Base-by-base conservation (phyloP, 2,329 filamentous ascomycete species). In the Daldinia sp. region DNA sequence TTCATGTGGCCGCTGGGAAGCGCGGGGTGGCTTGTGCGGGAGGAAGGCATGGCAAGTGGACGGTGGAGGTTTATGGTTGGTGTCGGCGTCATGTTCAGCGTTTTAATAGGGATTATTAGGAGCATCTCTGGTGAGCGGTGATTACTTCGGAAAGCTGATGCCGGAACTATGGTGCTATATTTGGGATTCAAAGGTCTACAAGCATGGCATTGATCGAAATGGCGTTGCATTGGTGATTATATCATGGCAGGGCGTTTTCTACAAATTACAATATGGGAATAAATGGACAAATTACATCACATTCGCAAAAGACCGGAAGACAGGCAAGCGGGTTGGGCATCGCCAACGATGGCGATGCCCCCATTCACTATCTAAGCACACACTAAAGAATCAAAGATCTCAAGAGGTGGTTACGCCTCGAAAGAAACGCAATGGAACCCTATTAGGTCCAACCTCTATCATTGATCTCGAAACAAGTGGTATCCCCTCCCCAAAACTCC, bases 1-100 rank as follows among this genome's bases (percentile, higher is more conserved):
- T 99, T 98, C 83, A 92, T 99, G 79, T 98, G 95, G 89, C 96
- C 96, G 3, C 80, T 98, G 9, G 95, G 93, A 0, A 94, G 93
- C 75, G 83, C 95, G 63, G 89, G 91, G 59, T 98, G 94, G 93
- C 83, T 97, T 56, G 87, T 95, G 72, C 86, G 94, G 67, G 93
- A 97, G 79, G 92, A 96, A 65, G 94, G 93, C 0, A 90, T 98
- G 67, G 97, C 94, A 89, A 92, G 90, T 68, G 89, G 92, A 76
- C 86, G 94, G 75, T 92, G 93, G 84, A 90, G 94, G 78, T 88
- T 97, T 74, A 95, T 95, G 73, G 93, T 98, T 15, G 89, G 92
- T 58, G 91, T 94, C 50, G 96, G 96, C 0, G 89, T 98, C 20
- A 79, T 94, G 67, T 85, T 98, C 63, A 79, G 78, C 55, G 68